Evolutionary conservation across 1,284 basidiomycete genomes (phyloP), one percentile per base, ranked within the genome.

Genomic region (Uromyces viciae-fabae): DNA sequence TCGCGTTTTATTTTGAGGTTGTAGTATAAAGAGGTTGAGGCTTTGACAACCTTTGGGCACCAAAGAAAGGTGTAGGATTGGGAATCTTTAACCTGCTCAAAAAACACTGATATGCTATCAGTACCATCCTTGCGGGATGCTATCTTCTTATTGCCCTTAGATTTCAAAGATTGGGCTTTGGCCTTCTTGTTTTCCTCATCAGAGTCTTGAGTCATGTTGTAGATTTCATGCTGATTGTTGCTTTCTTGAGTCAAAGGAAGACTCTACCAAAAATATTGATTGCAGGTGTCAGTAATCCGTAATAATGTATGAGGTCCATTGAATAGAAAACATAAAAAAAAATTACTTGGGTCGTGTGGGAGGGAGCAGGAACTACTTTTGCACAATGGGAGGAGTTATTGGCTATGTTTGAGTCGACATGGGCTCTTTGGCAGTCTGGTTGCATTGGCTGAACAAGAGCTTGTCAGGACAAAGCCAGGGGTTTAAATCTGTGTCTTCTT

Each of bases 1-100:
- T 71, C 68, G 9, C 68, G 42, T 36, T 71, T 36, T 43, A 71
- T 71, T 36, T 71, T 71, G 15, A 71, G 28, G 42, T 49, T 71
- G 33, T 64, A 64, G 60, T 64, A 28, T 4, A n/a, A 64, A 2
- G 60, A 38, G 25, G 31, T 64, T 2, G 36, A 64, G 2, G 33
- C 60, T 38, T 64, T 64, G 4, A 64, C 60, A 38, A 40, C 33
- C n/a, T 64, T 64, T 36, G 3, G 17, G 36, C 33, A 64, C 60
- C 36, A 64, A 28, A 64, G 2, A 19, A 33, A 64, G 5, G 2
- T 38, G 60, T 38, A 64, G 25, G 60, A 64, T 3, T 38, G 31
- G 42, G 60, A 38, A 38, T 64, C 9, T 5, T 64, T 38, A 2
- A 64, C 25, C 15, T 64, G 60, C 2, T 5, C n/a, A 28, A 64